These are phyloP conservation scores for Mariannaea elegans DNA, from an alignment of 2,329 filamentous ascomycete species.

Conservation along the genomic window DNA sequence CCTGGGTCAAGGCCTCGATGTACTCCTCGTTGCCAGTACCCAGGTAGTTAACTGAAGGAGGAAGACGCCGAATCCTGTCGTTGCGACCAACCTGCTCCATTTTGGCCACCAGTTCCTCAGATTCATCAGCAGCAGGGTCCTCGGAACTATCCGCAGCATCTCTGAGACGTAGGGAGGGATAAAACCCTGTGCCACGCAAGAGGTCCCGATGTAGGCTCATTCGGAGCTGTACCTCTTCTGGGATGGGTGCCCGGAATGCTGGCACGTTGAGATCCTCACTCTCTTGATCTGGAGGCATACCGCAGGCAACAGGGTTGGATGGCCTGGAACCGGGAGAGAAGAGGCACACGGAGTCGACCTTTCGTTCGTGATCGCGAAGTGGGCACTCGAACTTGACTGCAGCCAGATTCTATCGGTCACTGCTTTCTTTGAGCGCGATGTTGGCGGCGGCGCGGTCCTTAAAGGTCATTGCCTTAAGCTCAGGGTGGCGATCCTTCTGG, in stretches of 20 bases:
- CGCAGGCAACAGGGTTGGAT: not conserved
- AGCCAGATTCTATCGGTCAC: conserved; percentile 13
- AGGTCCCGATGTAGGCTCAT: conserved; percentile 26
- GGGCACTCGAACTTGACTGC: conserved; percentile 3
- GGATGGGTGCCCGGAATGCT: not conserved
- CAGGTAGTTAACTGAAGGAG: conserved; percentile 15
- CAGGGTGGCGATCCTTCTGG: not conserved
- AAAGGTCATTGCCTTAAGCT: conserved; percentile 4
- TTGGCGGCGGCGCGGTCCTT: not conserved
- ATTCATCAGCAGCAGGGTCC: too few species aligned
- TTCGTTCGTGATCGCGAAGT: not conserved
- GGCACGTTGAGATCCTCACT: conserved; percentile 35
- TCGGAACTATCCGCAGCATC: not conserved
- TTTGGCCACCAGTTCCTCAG: not conserved
- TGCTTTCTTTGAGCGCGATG: not conserved
- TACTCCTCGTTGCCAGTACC: not conserved
- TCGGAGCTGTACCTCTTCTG: not conserved
- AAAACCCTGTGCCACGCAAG: conserved; percentile 24
- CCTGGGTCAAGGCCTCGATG: conserved; percentile 7
- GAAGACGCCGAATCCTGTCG: not conserved
- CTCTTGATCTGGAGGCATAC: conserved; percentile 38
- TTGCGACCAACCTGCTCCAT: not conserved
- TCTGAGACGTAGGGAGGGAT: not conserved
- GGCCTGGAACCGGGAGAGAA: not conserved
- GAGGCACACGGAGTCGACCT: not conserved